These are phyloP conservation scores for Periconia sp. DNA, from an alignment of 2,329 filamentous ascomycete species.

Conservation along the genomic window DNA sequence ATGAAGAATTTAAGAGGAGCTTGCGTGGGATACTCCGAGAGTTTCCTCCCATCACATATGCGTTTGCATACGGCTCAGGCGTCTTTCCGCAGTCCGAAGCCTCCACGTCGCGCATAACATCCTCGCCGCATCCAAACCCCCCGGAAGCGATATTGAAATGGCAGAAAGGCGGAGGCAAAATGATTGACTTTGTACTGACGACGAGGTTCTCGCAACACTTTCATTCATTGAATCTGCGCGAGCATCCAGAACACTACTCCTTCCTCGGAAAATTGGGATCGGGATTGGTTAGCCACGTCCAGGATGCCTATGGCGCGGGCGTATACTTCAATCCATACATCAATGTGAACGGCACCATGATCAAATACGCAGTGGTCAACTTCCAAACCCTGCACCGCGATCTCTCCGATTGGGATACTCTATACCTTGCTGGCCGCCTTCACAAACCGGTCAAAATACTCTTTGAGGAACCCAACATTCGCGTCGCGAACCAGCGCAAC, in stretches of 20 bases:
- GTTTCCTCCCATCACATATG: constrained; percentile 95
- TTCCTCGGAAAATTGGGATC: constrained; percentile 83
- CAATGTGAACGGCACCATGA: constrained; percentile 90
- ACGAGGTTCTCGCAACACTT: constrained; percentile 95
- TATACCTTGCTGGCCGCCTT: constrained; percentile 94
- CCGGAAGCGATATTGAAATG: constrained; percentile 81
- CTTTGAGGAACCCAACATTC: constrained; percentile 88
- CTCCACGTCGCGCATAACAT: constrained; percentile 55
- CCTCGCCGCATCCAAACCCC: constrained; percentile 79
- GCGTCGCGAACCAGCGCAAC: constrained; percentile 95
- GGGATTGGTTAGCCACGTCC: constrained; percentile 80
- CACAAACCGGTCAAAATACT: constrained; percentile 99
- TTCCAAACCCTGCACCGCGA: constrained; percentile 87
- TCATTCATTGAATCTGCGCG: constrained; percentile 89
- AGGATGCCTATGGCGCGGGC: constrained; percentile 88
- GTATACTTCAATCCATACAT: constrained; percentile 98
- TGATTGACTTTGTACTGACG: constrained; percentile 98
- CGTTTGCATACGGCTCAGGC: constrained; percentile 95
- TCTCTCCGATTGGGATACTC: constrained; percentile 86
- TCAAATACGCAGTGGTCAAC: constrained; percentile 98
- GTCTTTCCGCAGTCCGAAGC: constrained; percentile 81
- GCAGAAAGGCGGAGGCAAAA: constrained; percentile 87
- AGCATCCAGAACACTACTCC: constrained; percentile 93
- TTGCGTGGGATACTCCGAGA: constrained; percentile 87
- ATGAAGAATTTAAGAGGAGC: constrained; percentile 92